Evolutionary conservation across 805 yeast genomes (phyloP).

Genomic region (Kuraishia floccosa): DNA sequence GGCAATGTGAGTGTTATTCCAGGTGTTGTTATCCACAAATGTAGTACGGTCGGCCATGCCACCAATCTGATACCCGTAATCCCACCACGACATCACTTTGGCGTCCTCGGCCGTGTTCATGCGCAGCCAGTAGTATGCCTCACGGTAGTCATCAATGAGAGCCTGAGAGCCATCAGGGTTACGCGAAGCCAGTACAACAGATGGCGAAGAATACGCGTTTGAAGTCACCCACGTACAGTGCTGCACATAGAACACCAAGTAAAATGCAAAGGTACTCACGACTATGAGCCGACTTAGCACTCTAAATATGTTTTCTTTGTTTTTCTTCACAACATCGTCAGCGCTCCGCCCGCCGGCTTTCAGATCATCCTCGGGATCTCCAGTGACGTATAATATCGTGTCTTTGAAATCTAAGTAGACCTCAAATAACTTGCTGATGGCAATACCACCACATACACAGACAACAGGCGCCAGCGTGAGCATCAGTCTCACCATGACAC

Average conservation of each 20-base stretch:
- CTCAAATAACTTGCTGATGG: constrained; percentile 76
- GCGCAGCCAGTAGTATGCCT: constrained; percentile 97
- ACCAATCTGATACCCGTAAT: constrained; percentile 98
- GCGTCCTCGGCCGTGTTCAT: constrained; percentile 97
- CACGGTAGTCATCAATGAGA: constrained; percentile 93
- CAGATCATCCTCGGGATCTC: background rate
- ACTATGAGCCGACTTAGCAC: constrained; percentile 52
- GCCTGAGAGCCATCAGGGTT: constrained; percentile 77
- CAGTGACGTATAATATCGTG: background rate
- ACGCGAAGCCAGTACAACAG: constrained; percentile 83
- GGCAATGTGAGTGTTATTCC: constrained; percentile 99
- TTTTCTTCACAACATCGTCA: constrained; percentile 2
- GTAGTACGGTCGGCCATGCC: constrained; percentile 99
- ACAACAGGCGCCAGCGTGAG: constrained; percentile 92
- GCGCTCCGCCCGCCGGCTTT: background rate
- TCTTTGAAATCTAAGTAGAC: constrained; percentile 56
- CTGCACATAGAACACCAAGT: constrained; percentile 70
- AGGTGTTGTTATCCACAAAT: constrained; percentile 94
- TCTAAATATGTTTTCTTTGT: constrained; percentile 15
- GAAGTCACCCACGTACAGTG: constrained; percentile 98
- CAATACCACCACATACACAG: constrained; percentile 87
- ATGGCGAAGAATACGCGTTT: constrained; percentile 93
- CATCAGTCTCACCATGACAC: constrained; percentile 98
- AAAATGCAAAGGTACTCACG: constrained; percentile 54
- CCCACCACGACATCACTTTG: constrained; percentile 99